Evolutionary conservation across 306 rosid species (phyloP), one percentile per base, ranked within the genome.

Genomic region (Cercis canadensis): DNA sequence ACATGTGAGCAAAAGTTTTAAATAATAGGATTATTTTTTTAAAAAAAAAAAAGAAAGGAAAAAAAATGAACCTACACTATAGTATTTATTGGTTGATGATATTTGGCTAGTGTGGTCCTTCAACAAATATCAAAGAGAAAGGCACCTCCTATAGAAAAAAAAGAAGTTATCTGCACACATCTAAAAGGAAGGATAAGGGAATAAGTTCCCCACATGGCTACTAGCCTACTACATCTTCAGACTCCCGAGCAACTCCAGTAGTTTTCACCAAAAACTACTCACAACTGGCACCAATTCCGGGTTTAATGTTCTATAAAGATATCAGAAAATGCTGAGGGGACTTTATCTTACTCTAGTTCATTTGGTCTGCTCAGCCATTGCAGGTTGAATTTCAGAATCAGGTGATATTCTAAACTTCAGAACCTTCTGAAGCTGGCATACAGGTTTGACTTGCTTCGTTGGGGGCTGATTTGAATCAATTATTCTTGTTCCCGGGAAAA

Each of bases 341-440:
- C 15, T 34, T 17, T 16, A 37, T 29, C 14, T n/a, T 8, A 39
- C 50, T 19, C 33, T 32, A 75, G 10, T 78, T 76, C 68, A 69
- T 31, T 43, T 67, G 53, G 74, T 21, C 57, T 75, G 66, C 70
- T 83, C 75, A 13, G 68, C 21, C 45, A 75, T 71, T 51, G 37
- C 32, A 37, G 6, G 65, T 47, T 34, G 84, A 74, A 55, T 64
- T 21, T 67, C 82, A 54, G 85, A 82, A 83, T 84, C 82, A 32
- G 84, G 80, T 9, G 86, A 74, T 81, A 85, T 45, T 75, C 84
- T 83, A 78, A 89, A 89, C 69, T 86, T 88, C 55, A 92, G 80
- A 73, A 85, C 80, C 86, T 69, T 83, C 6, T 87, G 87, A 69
- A 90, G 82, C 62, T 76, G 77, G 13, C 89, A 78, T 32, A 82